phyloP scores from a whole-genome alignment of 2,329 filamentous ascomycete genomes.

The Ceratocystis huliohia region DNA sequence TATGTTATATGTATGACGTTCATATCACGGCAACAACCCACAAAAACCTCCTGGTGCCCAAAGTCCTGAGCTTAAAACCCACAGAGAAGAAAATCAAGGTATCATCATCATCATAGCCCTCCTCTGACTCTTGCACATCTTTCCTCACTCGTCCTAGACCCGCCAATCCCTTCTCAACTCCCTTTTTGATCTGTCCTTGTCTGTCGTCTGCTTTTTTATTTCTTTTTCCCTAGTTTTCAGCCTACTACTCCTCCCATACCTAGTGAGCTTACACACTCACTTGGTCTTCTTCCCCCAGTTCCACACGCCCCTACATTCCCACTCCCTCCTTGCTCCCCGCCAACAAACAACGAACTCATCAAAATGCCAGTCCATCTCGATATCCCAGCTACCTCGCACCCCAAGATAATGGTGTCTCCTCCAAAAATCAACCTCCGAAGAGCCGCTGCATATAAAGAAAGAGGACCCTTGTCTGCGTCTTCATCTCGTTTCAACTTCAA shows the following conservation, averaged over 20 bases:
- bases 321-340: slow-evolving; percentile 1
- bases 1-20: neutral
- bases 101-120: neutral
- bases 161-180: slow-evolving; percentile 2
- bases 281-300: neutral
- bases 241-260: neutral
- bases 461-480: slow-evolving; percentile 43
- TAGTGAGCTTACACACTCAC: neutral
- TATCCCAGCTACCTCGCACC: slow-evolving; percentile 33
- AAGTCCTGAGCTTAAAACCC: neutral
- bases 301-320: slow-evolving; percentile 2
- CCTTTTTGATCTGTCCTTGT: slow-evolving; percentile 3
- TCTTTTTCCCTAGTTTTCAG: slow-evolving; percentile 5
- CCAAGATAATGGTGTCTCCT: slow-evolving; percentile 41
- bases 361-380: slow-evolving; percentile 38
- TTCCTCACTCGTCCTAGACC: neutral
- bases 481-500: slow-evolving; percentile 54
- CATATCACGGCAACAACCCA: neutral
- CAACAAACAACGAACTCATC: slow-evolving; percentile 15
- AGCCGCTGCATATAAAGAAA: slow-evolving; percentile 47
- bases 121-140: slow-evolving; percentile 3
- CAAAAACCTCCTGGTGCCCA: neutral
- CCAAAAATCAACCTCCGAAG: slow-evolving; percentile 48
- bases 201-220: neutral
- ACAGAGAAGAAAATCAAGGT: slow-evolving; percentile 3